Percentiles rank a stretch among this genome's conserved stretches.
These are phyloP conservation scores for Hemerocallis citrina DNA, from an alignment of 106 monocot genomes.

Conservation along the genomic window DNA sequence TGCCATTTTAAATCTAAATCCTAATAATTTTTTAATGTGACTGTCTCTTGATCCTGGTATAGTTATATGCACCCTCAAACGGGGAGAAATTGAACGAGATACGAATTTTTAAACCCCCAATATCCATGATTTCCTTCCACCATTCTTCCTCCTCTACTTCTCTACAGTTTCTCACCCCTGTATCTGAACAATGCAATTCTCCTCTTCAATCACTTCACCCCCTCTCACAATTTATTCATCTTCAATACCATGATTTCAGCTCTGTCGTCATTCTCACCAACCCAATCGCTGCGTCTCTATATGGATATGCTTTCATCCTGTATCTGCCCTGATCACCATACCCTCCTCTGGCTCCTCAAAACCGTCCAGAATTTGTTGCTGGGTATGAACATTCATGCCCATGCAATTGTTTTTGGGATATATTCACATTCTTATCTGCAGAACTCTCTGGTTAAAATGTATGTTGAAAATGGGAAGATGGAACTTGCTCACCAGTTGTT, in stretches of 20 bases:
- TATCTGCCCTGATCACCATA: constrained; percentile 40
- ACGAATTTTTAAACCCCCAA: no score
- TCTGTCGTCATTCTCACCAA: constrained; percentile 22
- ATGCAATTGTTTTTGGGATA: constrained; percentile 34
- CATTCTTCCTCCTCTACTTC: constrained; percentile 58
- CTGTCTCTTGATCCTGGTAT: no score
- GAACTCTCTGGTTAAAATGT: constrained; percentile 57
- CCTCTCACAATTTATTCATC: constrained; percentile 51
- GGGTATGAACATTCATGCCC: constrained; percentile 32
- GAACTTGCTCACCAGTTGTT: constrained; percentile 31
- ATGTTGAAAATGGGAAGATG: constrained; percentile 20
- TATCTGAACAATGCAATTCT: constrained; percentile 20
- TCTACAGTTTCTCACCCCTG: constrained; percentile 28
- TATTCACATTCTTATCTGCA: constrained; percentile 25
- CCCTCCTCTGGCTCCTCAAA: constrained; percentile 44
- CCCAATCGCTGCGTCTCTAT: constrained; percentile 19
- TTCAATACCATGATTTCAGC: constrained; percentile 62
- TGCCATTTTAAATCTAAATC: no score
- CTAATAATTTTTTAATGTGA: no score
- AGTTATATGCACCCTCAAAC: no score
- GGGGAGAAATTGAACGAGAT: no score
- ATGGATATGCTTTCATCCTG: constrained; percentile 26
- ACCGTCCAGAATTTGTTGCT: constrained; percentile 7
- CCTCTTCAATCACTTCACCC: constrained; percentile 57
- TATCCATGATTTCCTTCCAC: no score